Conservation (phyloP, 2,329 filamentous ascomycete genomes). For the Fusarium tupiense region DNA sequence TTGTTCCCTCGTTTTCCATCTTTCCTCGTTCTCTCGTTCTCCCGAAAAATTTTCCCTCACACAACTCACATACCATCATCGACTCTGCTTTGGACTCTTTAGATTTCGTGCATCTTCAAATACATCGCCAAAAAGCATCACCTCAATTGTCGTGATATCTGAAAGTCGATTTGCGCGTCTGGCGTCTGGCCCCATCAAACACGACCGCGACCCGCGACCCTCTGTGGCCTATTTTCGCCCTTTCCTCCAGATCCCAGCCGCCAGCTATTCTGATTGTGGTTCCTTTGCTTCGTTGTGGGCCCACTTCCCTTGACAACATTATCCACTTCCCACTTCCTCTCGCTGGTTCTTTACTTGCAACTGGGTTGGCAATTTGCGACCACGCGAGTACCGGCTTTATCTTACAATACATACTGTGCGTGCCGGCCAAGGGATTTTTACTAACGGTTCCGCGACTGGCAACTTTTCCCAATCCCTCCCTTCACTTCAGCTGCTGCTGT, state of each 20-base stretch:
- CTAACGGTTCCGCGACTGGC: slow-evolving; percentile 37
- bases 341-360: slow-evolving; percentile 17
- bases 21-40: slow-evolving; percentile 34
- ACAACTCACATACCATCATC: slow-evolving; percentile 37
- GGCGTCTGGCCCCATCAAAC: slow-evolving; percentile 44
- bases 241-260: slow-evolving; percentile 43
- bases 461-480: neutral
- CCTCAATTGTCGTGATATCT: slow-evolving; percentile 32
- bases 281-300: slow-evolving; percentile 40
- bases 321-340: slow-evolving; percentile 41
- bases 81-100: slow-evolving; percentile 27
- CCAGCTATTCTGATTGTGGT: slow-evolving; percentile 43
- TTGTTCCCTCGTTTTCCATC: slow-evolving; percentile 40
- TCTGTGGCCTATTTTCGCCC: slow-evolving; percentile 38
- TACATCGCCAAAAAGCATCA: slow-evolving; percentile 5
- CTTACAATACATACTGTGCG: slow-evolving; percentile 31
- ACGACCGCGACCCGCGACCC: slow-evolving; percentile 40
- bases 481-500: slow-evolving; percentile 1
- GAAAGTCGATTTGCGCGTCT: slow-evolving; percentile 40
- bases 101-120: slow-evolving; percentile 7
- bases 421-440: slow-evolving; percentile 35
- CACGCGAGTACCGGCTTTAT: slow-evolving; percentile 29
- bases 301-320: slow-evolving; percentile 41
- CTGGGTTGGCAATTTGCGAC: slow-evolving; percentile 30
- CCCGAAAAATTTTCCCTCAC: slow-evolving; percentile 33